phyloP scores from a whole-genome alignment of 2,329 filamentous ascomycete genomes.

The Ophiostoma novo-ulmi region DNA sequence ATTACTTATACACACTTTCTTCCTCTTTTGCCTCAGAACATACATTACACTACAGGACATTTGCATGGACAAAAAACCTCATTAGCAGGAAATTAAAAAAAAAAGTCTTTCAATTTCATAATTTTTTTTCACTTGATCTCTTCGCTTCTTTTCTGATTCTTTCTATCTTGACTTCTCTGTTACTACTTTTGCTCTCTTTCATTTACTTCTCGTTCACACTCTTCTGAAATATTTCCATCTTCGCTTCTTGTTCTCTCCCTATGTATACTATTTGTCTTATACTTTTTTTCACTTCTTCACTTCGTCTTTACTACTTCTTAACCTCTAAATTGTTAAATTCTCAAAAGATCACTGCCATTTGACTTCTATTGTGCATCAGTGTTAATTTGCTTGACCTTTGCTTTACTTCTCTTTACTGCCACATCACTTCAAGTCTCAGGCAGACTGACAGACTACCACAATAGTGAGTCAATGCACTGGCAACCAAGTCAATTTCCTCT shows the following conservation, averaged over 20 bases:
- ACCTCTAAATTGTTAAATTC: background rate
- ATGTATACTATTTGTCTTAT: background rate
- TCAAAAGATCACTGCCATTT: background rate
- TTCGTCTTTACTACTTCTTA: background rate
- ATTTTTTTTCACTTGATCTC: constrained; percentile 3
- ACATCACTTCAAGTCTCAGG: background rate
- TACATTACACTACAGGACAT: constrained; percentile 21
- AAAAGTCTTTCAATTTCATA: constrained; percentile 18
- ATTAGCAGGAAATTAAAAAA: constrained; percentile 22
- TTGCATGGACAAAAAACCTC: constrained; percentile 18
- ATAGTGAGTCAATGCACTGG: background rate
- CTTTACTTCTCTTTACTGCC: background rate
- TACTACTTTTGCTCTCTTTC: constrained; percentile 9
- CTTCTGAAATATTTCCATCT: background rate
- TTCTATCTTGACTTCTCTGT: constrained; percentile 9
- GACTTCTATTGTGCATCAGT: background rate
- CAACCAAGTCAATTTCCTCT: background rate
- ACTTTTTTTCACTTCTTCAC: background rate
- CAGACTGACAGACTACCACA: background rate
- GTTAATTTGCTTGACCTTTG: background rate
- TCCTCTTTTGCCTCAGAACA: background rate
- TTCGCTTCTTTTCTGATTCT: background rate
- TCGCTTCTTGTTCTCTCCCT: background rate
- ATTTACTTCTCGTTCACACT: background rate
- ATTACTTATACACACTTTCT: background rate